Percentiles rank a stretch among this genome's conserved stretches.
Conservation (phyloP, 2,329 filamentous ascomycete genomes). For the Drechslerella stenobrocha region DNA sequence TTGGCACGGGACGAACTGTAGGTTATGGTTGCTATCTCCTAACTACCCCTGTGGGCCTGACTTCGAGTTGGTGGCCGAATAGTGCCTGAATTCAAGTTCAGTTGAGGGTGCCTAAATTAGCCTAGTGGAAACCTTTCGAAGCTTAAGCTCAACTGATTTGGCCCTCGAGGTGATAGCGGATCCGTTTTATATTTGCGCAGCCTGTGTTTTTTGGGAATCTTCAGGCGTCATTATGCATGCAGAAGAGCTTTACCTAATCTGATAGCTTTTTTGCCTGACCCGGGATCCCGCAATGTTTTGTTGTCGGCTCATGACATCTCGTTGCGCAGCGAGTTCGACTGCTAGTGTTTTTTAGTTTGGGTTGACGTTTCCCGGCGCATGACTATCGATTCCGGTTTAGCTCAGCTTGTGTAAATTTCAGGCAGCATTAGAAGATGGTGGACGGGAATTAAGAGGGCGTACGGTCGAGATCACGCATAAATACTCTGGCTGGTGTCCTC, state of each 20-base stretch:
- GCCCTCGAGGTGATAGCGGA: no score
- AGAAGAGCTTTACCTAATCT: constrained; percentile 9
- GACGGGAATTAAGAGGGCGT: not conserved
- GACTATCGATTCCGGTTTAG: constrained; percentile 4
- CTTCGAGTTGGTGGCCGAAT: not conserved
- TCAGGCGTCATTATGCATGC: constrained; percentile 39
- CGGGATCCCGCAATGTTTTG: no score
- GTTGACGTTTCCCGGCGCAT: not conserved
- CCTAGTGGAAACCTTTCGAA: no score
- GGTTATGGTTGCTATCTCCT: no score
- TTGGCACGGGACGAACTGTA: no score
- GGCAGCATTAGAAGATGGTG: constrained; percentile 9
- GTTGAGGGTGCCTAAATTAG: not conserved
- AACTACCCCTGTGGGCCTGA: no score
- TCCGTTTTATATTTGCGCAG: no score
- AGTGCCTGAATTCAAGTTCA: constrained; percentile 1
- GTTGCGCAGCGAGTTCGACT: not conserved
- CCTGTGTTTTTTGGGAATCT: no score
- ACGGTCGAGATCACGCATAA: constrained; percentile 1
- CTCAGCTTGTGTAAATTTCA: constrained; percentile 11
- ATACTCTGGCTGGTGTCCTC: not conserved
- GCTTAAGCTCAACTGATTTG: no score
- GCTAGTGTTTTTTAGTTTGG: not conserved
- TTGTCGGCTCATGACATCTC: no score
- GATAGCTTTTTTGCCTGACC: constrained; percentile 7